Percentiles rank a stretch among this genome's conserved stretches.
These are phyloP conservation scores for Solanum hybrid DNA, from an alignment of 305 asterid species.

Conservation along the genomic window DNA sequence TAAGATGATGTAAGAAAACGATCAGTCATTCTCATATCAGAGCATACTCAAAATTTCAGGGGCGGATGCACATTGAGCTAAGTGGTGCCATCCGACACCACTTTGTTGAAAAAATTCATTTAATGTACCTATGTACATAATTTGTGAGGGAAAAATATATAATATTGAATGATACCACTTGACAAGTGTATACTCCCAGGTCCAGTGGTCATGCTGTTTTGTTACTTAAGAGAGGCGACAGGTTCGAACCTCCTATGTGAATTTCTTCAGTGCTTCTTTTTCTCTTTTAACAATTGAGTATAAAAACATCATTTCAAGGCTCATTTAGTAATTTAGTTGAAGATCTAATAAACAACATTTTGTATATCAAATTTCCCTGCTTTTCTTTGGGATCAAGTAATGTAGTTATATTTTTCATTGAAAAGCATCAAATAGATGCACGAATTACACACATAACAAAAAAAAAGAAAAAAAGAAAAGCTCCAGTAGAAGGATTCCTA, in stretches of 20 bases:
- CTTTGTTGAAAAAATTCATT: background rate
- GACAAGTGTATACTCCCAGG: background rate
- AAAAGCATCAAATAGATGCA: background rate
- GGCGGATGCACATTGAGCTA: background rate
- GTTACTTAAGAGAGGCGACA: background rate
- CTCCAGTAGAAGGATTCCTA: background rate
- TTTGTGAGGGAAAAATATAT: background rate
- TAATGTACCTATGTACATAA: background rate
- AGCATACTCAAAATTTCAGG: background rate
- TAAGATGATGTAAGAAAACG: background rate
- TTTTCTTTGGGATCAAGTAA: background rate
- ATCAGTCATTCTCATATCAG: background rate
- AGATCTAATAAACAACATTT: background rate
- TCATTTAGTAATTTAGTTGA: background rate
- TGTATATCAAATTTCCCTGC: background rate
- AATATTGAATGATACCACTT: background rate
- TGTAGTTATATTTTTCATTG: background rate
- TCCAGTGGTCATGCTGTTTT: background rate
- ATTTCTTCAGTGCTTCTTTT: background rate
- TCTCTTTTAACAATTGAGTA: background rate
- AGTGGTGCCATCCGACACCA: background rate
- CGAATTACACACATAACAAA: background rate
- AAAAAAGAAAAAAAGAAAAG: background rate
- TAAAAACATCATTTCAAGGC: background rate
- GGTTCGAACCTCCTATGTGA: background rate